Conservation (phyloP, 139 green algal species). For the Zygnema circumcarinatum region DNA sequence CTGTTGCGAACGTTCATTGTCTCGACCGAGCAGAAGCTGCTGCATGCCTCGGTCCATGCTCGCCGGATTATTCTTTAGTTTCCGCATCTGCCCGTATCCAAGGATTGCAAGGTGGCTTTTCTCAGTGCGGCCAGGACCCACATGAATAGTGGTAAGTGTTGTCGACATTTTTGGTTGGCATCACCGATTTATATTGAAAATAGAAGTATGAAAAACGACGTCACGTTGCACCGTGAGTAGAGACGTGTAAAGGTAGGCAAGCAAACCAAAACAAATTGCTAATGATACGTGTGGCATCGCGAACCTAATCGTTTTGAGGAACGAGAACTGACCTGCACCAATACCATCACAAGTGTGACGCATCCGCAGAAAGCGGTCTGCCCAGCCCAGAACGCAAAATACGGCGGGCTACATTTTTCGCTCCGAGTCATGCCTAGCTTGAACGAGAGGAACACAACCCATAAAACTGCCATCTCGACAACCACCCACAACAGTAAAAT, state of each 20-base stretch:
- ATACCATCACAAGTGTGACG: constrained; percentile 19
- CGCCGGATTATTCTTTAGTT: neutral
- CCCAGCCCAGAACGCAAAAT: constrained; percentile 20
- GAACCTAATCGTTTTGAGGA: no score
- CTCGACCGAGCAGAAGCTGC: neutral
- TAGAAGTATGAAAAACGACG: no score
- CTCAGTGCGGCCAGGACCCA: no score
- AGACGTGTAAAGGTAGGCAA: no score
- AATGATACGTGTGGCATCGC: no score
- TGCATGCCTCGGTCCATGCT: neutral
- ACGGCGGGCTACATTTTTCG: constrained; percentile 18
- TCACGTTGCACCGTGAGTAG: no score
- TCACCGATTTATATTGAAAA: no score
- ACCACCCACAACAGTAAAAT: no score
- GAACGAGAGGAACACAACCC: constrained; percentile 9
- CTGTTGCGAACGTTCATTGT: neutral
- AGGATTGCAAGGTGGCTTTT: no score
- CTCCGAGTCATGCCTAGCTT: constrained; percentile 6
- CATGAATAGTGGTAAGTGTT: no score
- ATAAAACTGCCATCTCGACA: neutral
- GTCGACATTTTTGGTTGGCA: no score
- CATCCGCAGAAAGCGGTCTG: constrained; percentile 8
- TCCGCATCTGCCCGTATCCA: neutral
- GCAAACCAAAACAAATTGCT: no score
- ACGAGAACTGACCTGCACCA: constrained; percentile 17